These are phyloP conservation scores for Tuber magnatum DNA, from an alignment of 495 filamentous ascomycete species.

Conservation along the genomic window DNA sequence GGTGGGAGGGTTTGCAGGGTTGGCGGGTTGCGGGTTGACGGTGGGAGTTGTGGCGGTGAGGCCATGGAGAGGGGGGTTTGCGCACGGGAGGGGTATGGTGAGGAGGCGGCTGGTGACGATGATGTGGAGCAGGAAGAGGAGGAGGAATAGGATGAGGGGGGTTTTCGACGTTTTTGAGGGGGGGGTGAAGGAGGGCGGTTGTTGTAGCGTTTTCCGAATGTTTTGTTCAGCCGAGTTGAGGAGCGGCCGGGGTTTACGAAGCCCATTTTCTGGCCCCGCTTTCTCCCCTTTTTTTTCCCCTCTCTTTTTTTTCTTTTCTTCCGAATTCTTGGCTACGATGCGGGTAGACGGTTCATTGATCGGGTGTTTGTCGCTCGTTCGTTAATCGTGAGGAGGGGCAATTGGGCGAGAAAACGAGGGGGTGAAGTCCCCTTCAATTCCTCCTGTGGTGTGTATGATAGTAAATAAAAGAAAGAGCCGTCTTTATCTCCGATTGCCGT, in stretches of 20 bases:
- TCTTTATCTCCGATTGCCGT: background rate
- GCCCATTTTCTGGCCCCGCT: slow-evolving; percentile 9
- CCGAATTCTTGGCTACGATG: background rate
- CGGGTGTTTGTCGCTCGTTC: background rate
- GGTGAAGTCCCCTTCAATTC: background rate
- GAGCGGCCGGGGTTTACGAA: slow-evolving; percentile 24
- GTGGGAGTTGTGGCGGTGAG: background rate
- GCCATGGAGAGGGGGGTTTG: slow-evolving; percentile 7
- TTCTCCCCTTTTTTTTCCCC: background rate
- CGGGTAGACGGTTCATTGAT: background rate
- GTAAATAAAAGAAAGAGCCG: background rate
- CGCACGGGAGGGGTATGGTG: slow-evolving; percentile 5
- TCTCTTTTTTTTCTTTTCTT: background rate
- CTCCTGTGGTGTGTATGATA: background rate
- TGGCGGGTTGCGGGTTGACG: background rate
- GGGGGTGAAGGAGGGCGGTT: background rate
- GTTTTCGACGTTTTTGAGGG: background rate
- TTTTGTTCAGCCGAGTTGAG: background rate
- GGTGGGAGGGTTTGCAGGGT: slow-evolving; percentile 17
- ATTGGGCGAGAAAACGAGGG: background rate
- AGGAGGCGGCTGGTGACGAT: background rate
- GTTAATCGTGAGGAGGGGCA: background rate
- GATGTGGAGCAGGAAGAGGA: background rate
- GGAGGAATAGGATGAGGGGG: background rate
- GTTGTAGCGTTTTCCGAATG: background rate